Evolutionary conservation across 1,284 basidiomycete genomes (phyloP).

Genomic region (Rhodotorula sp.): DNA sequence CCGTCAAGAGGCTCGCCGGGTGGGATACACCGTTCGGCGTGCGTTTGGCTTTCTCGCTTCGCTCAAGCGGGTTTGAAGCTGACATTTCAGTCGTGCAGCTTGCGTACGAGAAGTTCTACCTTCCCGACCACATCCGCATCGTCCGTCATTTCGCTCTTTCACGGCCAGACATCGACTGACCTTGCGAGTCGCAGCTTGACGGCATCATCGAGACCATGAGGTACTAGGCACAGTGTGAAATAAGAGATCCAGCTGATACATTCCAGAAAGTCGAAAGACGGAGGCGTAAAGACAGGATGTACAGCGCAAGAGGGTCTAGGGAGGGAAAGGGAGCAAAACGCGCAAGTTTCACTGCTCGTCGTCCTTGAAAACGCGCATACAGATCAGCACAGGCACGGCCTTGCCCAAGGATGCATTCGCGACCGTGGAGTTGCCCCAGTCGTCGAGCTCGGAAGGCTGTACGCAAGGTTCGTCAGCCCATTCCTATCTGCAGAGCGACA

Average conservation of each 20-base stretch:
- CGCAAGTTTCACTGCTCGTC: constrained; percentile 27
- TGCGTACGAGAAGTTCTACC: constrained; percentile 85
- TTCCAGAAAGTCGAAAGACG: background rate
- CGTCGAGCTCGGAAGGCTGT: constrained; percentile 33
- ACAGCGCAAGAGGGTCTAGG: background rate
- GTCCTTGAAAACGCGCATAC: constrained; percentile 42
- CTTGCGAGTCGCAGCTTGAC: constrained; percentile 57
- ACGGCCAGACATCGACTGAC: background rate
- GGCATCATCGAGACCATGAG: constrained; percentile 77
- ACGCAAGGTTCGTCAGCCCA: background rate
- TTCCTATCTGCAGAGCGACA: background rate
- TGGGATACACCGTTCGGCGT: constrained; percentile 69
- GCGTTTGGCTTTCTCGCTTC: constrained; percentile 54
- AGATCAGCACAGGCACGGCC: constrained; percentile 30
- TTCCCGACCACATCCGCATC: constrained; percentile 79
- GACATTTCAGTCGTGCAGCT: constrained; percentile 56
- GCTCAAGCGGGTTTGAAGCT: background rate
- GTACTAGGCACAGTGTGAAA: constrained; percentile 56
- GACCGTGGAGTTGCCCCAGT: constrained; percentile 41
- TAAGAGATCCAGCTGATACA: background rate
- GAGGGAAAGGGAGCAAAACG: background rate
- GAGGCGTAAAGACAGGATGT: too few relatives aligned
- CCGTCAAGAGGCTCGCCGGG: constrained; percentile 78
- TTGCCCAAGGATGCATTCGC: constrained; percentile 20
- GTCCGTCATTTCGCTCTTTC: constrained; percentile 3